A percentile compares a stretch with the other conserved stretches of the same genome.
Evolutionary conservation across 441 rosid species (phyloP).

Genomic region (Pelargonium fulgidum): DNA sequence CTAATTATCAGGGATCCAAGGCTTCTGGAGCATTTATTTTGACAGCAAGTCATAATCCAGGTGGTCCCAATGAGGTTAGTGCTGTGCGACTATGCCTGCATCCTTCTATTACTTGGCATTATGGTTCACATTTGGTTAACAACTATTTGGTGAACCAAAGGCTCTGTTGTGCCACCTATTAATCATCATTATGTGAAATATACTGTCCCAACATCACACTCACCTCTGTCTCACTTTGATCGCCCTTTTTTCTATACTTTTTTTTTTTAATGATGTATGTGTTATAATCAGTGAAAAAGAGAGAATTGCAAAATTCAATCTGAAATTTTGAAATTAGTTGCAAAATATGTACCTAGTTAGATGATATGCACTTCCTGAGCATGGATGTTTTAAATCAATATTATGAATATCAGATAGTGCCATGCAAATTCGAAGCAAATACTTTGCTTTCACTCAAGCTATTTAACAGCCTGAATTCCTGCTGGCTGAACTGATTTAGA

Average conservation of each 20-base stretch:
- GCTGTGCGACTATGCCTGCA: neutral
- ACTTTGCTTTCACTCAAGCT: neutral
- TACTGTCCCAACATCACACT: neutral
- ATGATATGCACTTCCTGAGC: neutral
- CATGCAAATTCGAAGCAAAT: slow-evolving; percentile 10
- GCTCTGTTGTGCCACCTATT: no score
- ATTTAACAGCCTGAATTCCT: neutral
- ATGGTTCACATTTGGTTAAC: neutral
- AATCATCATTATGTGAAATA: neutral
- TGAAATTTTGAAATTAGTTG: neutral
- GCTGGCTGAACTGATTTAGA: neutral
- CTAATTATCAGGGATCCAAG: slow-evolving; percentile 69
- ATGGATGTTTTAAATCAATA: neutral
- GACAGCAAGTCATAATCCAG: slow-evolving; percentile 99
- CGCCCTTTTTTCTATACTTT: neutral
- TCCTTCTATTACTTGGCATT: neutral
- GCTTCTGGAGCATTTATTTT: slow-evolving; percentile 88
- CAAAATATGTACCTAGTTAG: neutral
- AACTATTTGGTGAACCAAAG: no score
- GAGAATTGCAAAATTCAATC: neutral
- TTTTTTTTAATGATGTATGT: neutral
- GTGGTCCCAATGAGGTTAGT: slow-evolving; percentile 90
- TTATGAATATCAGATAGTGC: no score
- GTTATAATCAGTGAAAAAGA: neutral
- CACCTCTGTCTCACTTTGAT: neutral